Evolutionary conservation across 768 basidiomycete genomes (phyloP).

Genomic region (Mycena maculata): DNA sequence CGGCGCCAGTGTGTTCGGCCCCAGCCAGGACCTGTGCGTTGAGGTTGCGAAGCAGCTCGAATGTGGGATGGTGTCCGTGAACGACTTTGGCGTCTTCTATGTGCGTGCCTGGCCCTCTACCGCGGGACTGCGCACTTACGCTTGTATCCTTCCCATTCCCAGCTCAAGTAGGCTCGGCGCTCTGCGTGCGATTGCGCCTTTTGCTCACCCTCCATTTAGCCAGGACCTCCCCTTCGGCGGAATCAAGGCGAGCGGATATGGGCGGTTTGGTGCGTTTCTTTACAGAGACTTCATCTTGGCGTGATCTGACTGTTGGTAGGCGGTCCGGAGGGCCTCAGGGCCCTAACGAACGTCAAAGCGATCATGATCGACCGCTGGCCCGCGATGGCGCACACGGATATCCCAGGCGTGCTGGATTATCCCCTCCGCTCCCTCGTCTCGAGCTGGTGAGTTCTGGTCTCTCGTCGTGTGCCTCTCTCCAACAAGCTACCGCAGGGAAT

Average conservation of each 20-base stretch:
- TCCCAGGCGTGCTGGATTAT: conserved; percentile 89
- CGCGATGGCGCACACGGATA: conserved; percentile 81
- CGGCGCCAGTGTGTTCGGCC: conserved; percentile 95
- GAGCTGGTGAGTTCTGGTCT: conserved; percentile 72
- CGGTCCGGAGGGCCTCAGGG: conserved; percentile 92
- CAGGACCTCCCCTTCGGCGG: conserved; percentile 98
- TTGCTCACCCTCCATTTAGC: conserved; percentile 44
- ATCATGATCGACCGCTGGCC: conserved; percentile 91
- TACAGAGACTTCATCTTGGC: conserved; percentile 24
- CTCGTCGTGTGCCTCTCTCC: neutral
- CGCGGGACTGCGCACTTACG: conserved; percentile 23
- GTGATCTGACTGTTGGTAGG: conserved; percentile 56
- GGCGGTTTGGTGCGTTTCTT: conserved; percentile 79
- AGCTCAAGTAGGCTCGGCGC: conserved; percentile 78
- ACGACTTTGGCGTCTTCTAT: conserved; percentile 93
- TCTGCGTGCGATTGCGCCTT: conserved; percentile 11
- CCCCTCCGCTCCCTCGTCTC: conserved; percentile 77
- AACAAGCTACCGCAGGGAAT: conserved; percentile 54
- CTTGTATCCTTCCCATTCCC: conserved; percentile 19
- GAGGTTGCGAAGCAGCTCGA: conserved; percentile 85
- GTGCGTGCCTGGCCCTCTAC: conserved; percentile 55
- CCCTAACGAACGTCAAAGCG: conserved; percentile 89
- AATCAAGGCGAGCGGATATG: conserved; percentile 90
- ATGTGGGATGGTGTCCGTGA: conserved; percentile 97
- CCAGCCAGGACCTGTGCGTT: conserved; percentile 80